phyloP scores from a whole-genome alignment of 768 basidiomycete genomes.

The Amanita pallidorosea region DNA sequence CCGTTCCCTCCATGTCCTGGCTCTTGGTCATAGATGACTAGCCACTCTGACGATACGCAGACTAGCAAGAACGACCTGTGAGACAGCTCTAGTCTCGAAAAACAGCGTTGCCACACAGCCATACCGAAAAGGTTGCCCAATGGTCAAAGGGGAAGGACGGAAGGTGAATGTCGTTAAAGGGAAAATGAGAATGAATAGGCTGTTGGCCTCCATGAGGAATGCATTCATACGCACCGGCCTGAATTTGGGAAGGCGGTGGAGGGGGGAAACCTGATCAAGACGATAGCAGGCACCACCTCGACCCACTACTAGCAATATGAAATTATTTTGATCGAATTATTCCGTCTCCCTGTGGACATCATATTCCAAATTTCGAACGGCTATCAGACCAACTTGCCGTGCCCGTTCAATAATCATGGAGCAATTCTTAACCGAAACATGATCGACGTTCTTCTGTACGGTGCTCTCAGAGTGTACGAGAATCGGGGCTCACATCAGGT shows the following conservation, averaged over 20 bases:
- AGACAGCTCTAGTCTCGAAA: conserved; percentile 6
- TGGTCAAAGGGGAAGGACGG: conserved; percentile 8
- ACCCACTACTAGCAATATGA: conserved; percentile 3
- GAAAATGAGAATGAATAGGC: conserved; percentile 17
- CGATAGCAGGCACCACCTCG: conserved; percentile 3
- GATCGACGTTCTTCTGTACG: conserved; percentile 29
- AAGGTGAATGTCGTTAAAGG: conserved; percentile 25
- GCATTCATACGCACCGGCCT: conserved; percentile 22
- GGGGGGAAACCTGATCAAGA: conserved; percentile 6
- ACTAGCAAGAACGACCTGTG: conserved; percentile 11
- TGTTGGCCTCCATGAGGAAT: conserved; percentile 21
- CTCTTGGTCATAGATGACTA: neutral
- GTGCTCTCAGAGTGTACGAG: neutral
- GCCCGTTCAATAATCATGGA: neutral
- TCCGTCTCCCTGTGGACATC: neutral
- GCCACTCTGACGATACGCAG: conserved; percentile 9
- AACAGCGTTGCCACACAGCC: conserved; percentile 14
- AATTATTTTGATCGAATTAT: conserved; percentile 5
- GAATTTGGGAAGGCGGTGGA: conserved; percentile 9
- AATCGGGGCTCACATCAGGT: conserved; percentile 14
- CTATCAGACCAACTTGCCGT: neutral
- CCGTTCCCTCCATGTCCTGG: conserved; percentile 16
- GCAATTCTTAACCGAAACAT: conserved; percentile 28
- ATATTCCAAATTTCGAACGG: neutral
- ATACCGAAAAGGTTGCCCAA: conserved; percentile 11